These are phyloP conservation scores for Aspergillus proliferans DNA, from an alignment of 2,329 filamentous ascomycete species.

Conservation along the genomic window DNA sequence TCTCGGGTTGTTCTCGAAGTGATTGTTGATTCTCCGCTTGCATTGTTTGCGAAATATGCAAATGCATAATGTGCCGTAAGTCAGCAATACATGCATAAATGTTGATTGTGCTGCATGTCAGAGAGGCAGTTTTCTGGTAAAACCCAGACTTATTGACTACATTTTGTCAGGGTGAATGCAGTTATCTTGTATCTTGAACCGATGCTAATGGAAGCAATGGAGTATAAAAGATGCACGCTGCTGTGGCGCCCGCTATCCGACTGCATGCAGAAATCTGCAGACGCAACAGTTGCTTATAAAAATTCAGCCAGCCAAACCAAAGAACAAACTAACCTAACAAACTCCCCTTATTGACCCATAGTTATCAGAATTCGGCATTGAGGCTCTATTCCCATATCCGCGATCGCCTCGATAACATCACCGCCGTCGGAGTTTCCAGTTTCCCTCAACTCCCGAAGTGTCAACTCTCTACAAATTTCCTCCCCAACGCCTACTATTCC, in stretches of 20 bases:
- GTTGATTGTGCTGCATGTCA: neutral
- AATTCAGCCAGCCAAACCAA: too few species aligned
- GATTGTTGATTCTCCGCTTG: neutral
- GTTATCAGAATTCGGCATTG: neutral
- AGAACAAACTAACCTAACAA: neutral
- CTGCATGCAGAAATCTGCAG: too few species aligned
- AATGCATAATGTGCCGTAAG: neutral
- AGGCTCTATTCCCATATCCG: neutral
- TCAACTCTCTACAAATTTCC: neutral
- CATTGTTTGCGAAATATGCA: constrained; percentile 13
- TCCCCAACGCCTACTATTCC: neutral
- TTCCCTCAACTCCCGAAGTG: neutral
- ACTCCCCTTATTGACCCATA: neutral
- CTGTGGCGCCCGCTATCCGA: too few species aligned
- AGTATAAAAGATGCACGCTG: too few species aligned
- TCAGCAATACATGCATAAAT: neutral
- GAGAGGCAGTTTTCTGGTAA: neutral
- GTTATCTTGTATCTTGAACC: too few species aligned
- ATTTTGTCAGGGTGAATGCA: too few species aligned
- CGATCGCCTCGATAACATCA: neutral
- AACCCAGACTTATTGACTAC: neutral
- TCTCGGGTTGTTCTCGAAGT: too few species aligned
- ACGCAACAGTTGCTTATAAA: too few species aligned
- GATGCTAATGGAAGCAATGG: too few species aligned
- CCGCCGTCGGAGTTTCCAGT: neutral